Base-by-base conservation (phyloP, 169 alveolate genomes). In the Plasmodium blacklocki region DNA sequence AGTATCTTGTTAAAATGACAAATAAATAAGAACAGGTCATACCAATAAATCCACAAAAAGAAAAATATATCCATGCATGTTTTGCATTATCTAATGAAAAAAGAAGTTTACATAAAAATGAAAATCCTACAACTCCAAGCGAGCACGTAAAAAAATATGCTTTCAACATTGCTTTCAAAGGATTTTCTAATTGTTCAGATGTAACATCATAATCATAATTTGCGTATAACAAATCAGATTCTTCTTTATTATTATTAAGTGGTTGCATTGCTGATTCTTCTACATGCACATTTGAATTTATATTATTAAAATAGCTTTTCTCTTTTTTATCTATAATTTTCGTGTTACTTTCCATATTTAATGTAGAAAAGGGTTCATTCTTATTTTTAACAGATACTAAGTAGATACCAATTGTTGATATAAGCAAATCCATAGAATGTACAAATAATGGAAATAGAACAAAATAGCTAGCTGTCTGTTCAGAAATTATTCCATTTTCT, bases 391-490 rank as follows among this genome's bases (percentile, higher is more conserved):
- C 94, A 43, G 80, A 80, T 7, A 95, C 96, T 62, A 95, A 88
- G 68, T 70, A 83, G 15, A 93, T 63, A 3, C 96, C 97, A 26
- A 96, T 87, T 50, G 97, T 93, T 1, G 96, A 93, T 11, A 93
- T 93, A 5, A 95, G 50, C 39, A 95, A 63, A 89, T 96, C 97
- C 88, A 95, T 92, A 50, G 96, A 94, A 74, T 96, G 98, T 6
- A 95, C 97, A 19, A 93, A 95, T 32, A 95, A 78, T 2, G 98
- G 98, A 74, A 96, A 96, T 26, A 95, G 83, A 83, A 96, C 96
- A 75, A 94, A 95, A 19, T 96, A 95, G 18, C 85, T 92, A 64
- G 93, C 85, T 11, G 54, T 67, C 12, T 70, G 74, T 19, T 88
- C 71, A 14, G 76, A 88, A 14, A 94, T 68, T 2, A 85, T 70